These are phyloP conservation scores for Rutstroemia sp. DNA, from an alignment of 2,329 filamentous ascomycete species.

Conservation along the genomic window DNA sequence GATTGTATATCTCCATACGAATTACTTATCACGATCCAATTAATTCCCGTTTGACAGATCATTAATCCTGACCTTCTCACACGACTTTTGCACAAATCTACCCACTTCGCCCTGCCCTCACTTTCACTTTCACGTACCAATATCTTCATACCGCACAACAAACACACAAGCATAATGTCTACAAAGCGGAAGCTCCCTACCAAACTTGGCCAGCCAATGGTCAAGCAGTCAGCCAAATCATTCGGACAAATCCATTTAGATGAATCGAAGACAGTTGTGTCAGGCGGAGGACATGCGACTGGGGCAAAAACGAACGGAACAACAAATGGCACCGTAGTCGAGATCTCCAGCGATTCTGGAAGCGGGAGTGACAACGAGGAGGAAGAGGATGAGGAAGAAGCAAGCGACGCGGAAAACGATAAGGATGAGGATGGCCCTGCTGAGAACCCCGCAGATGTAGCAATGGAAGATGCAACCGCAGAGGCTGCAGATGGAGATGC, in stretches of 20 bases:
- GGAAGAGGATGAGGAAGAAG: conserved; percentile 36
- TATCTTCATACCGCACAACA: not conserved
- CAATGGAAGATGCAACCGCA: conserved; percentile 31
- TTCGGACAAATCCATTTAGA: conserved; percentile 45
- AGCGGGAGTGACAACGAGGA: conserved; percentile 37
- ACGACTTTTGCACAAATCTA: not conserved
- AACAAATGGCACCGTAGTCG: conserved; percentile 34
- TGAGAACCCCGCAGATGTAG: conserved; percentile 29
- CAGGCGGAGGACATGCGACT: conserved; percentile 26
- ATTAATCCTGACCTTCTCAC: not conserved
- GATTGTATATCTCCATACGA: not conserved
- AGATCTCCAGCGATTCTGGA: conserved; percentile 49
- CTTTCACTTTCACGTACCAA: too few species aligned
- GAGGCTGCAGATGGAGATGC: conserved; percentile 32
- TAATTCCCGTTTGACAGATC: not conserved
- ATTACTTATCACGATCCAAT: too few species aligned
- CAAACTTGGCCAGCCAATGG: conserved; percentile 48
- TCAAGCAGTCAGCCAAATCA: conserved; percentile 46
- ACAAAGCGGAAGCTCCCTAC: conserved; percentile 53
- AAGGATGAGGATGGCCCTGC: conserved; percentile 33
- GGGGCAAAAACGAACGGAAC: conserved; percentile 16
- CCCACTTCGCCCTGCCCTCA: not conserved
- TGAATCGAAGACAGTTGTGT: conserved; percentile 50
- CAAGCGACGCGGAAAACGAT: conserved; percentile 38
- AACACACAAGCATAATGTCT: conserved; percentile 37